Evolutionary conservation across 495 filamentous ascomycete genomes (phyloP).

Genomic region (Cetradonia linearis): DNA sequence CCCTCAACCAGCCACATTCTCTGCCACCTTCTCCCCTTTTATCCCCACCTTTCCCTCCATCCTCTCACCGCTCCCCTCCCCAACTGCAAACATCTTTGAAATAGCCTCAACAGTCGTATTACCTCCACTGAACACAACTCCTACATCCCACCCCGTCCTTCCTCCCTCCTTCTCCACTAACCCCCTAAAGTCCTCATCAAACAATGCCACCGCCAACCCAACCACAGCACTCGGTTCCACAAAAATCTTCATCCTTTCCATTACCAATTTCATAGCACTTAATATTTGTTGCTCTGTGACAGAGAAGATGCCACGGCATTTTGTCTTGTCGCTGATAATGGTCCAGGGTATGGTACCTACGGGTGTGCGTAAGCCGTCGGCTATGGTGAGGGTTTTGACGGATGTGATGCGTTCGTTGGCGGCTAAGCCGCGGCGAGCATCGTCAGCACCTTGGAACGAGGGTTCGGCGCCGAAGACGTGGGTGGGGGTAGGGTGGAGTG

Average conservation of each 20-base stretch:
- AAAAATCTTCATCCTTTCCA: slow-evolving; percentile 86
- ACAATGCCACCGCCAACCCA: slow-evolving; percentile 71
- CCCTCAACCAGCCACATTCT: slow-evolving; percentile 39
- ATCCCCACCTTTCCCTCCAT: slow-evolving; percentile 30
- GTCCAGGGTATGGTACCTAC: slow-evolving; percentile 70
- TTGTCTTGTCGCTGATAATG: slow-evolving; percentile 61
- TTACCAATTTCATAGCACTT: slow-evolving; percentile 60
- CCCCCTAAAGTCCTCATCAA: slow-evolving; percentile 69
- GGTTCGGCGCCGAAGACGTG: slow-evolving; percentile 89
- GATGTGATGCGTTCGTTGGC: slow-evolving; percentile 48
- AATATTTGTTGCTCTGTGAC: slow-evolving; percentile 80
- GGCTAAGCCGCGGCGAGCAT: slow-evolving; percentile 58
- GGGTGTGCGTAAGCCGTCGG: slow-evolving; percentile 81
- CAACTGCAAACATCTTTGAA: slow-evolving; percentile 47
- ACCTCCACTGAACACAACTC: slow-evolving; percentile 77
- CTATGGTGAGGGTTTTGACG: slow-evolving; percentile 73
- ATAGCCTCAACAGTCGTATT: slow-evolving; percentile 81
- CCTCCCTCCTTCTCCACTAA: slow-evolving; percentile 61
- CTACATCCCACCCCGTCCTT: slow-evolving; percentile 73
- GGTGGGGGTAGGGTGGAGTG: slow-evolving; percentile 50
- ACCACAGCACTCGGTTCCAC: slow-evolving; percentile 88
- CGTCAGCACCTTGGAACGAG: slow-evolving; percentile 72
- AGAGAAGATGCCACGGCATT: slow-evolving; percentile 63
- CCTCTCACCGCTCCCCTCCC: slow-evolving; percentile 24
- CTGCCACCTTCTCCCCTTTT: slow-evolving; percentile 33